Conservation (phyloP, 148 eudicot genomes). For the Camellia sinensis region DNA sequence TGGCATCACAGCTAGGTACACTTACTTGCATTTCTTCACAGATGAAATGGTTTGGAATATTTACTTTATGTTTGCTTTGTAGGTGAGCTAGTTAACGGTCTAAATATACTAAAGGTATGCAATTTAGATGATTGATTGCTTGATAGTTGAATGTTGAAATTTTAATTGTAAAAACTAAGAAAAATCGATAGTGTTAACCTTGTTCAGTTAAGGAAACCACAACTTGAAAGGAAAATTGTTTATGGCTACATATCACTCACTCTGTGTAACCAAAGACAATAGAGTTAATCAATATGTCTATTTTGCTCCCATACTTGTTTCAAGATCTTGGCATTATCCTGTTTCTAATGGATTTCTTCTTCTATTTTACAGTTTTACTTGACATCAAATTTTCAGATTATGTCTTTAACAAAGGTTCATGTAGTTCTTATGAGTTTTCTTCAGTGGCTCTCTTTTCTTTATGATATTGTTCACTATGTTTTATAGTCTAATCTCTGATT, state of each 20-base stretch:
- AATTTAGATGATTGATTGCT: neutral
- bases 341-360: neutral
- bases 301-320: neutral
- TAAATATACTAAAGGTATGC: neutral
- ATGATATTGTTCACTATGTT: neutral
- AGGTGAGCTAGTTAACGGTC: neutral
- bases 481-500: slow-evolving; percentile 1
- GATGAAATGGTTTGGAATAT: neutral
- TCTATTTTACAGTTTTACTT: neutral
- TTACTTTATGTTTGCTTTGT: neutral
- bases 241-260: neutral
- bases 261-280: neutral
- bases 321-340: neutral
- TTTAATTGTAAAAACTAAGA: neutral
- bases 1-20: neutral
- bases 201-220: neutral
- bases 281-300: too few relatives aligned
- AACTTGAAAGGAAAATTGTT: neutral
- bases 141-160: neutral
- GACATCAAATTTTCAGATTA: neutral
- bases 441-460: neutral
- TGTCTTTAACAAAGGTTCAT: neutral
- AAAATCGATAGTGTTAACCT: neutral
- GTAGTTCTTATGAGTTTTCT: neutral
- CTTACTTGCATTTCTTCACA: neutral